Evolutionary conservation across 805 yeast species (phyloP).

Genomic region (Ogataea glucozyma): DNA sequence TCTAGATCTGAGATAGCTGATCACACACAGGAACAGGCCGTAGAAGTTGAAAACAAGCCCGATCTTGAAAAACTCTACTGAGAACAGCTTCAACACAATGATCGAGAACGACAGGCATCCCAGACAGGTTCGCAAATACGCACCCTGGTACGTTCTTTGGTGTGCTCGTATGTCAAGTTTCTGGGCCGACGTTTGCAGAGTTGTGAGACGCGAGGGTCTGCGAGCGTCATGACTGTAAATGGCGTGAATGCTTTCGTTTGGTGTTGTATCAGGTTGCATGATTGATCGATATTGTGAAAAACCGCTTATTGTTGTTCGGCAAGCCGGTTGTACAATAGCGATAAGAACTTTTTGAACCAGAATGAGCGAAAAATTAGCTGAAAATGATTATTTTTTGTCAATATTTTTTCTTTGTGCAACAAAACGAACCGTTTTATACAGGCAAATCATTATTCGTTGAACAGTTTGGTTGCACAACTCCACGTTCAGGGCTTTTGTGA

Average conservation of each 20-base stretch:
- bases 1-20: slow-evolving; percentile 37
- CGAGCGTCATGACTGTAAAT: slow-evolving; percentile 12
- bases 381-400: too few species aligned
- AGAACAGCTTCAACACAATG: slow-evolving; percentile 63
- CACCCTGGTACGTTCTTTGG: slow-evolving; percentile 84
- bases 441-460: too few species aligned
- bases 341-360: not conserved
- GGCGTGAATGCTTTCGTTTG: not conserved
- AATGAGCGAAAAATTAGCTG: not conserved
- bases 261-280: not conserved
- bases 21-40: slow-evolving; percentile 46
- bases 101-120: slow-evolving; percentile 66
- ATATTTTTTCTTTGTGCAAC: too few species aligned
- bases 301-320: too few species aligned
- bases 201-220: slow-evolving; percentile 36
- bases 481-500: too few species aligned
- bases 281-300: too few species aligned
- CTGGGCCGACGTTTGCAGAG: slow-evolving; percentile 40
- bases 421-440: too few species aligned
- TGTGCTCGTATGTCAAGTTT: slow-evolving; percentile 63
- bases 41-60: slow-evolving; percentile 67
- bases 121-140: slow-evolving; percentile 72
- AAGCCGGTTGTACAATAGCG: not conserved
- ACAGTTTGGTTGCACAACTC: too few species aligned
- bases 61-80: slow-evolving; percentile 61